These are phyloP conservation scores for Jatropha curcas DNA, from an alignment of 345 rosid species.

Conservation along the genomic window DNA sequence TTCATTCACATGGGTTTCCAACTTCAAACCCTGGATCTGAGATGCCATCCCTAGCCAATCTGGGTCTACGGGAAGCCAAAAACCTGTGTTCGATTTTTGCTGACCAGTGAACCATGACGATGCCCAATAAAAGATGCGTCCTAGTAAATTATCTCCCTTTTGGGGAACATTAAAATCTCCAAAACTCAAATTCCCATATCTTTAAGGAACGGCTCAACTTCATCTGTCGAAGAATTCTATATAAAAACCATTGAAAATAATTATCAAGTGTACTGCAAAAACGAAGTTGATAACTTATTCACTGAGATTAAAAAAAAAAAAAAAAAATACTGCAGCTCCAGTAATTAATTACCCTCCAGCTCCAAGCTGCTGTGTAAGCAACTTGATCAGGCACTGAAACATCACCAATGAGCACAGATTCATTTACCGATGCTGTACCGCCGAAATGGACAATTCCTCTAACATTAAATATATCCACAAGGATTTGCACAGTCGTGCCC, in stretches of 20 bases:
- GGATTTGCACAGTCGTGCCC: background rate
- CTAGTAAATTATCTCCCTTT: background rate
- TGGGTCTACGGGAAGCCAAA: background rate
- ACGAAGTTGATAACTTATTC: too few species aligned
- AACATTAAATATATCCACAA: background rate
- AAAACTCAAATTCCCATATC: background rate
- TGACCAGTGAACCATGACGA: background rate
- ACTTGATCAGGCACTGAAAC: background rate
- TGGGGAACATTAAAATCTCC: conserved; percentile 2
- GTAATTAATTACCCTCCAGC: background rate
- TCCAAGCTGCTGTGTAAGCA: background rate
- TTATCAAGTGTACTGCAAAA: too few species aligned
- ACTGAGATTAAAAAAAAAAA: background rate
- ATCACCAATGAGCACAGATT: background rate
- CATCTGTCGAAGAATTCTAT: too few species aligned
- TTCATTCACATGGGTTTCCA: background rate
- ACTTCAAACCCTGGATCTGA: background rate
- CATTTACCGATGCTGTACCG: background rate
- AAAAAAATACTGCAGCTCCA: background rate
- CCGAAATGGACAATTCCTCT: background rate
- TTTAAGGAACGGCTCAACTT: too few species aligned
- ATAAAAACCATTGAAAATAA: too few species aligned
- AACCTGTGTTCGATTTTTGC: background rate
- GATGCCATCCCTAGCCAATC: background rate
- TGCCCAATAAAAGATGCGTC: background rate